These are phyloP conservation scores for Penicillium capsulatum DNA, from an alignment of 2,329 filamentous ascomycete species.

Conservation along the genomic window DNA sequence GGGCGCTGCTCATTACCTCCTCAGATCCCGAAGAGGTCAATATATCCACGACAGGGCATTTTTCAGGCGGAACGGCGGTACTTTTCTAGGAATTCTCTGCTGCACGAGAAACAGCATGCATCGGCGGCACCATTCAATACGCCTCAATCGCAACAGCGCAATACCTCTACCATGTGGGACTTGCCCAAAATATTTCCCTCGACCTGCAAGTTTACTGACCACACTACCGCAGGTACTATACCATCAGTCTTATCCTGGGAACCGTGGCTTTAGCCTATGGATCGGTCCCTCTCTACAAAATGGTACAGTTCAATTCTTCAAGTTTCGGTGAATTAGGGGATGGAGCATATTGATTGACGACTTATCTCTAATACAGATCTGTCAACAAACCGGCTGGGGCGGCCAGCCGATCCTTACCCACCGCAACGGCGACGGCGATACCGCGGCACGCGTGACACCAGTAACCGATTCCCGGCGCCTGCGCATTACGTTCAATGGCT, in stretches of 20 bases:
- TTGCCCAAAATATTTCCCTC: too few species aligned
- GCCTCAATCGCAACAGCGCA: constrained; percentile 44
- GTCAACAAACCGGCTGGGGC: constrained; percentile 66
- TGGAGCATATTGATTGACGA: neutral
- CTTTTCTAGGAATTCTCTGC: constrained; percentile 32
- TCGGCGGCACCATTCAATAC: constrained; percentile 33
- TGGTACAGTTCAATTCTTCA: constrained; percentile 43
- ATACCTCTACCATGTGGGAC: constrained; percentile 53
- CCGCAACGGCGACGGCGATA: constrained; percentile 62
- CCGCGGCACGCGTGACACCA: constrained; percentile 72
- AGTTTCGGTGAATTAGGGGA: too few species aligned
- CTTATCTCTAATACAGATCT: constrained; percentile 39
- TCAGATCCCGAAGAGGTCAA: constrained; percentile 11
- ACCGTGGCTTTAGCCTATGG: constrained; percentile 62
- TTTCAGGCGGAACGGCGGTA: constrained; percentile 26
- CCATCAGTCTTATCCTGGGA: constrained; percentile 59
- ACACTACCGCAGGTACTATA: constrained; percentile 53
- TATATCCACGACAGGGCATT: constrained; percentile 13
- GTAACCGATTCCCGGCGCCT: constrained; percentile 78
- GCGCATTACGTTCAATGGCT: constrained; percentile 92
- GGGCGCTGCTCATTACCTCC: constrained; percentile 20
- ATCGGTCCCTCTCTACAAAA: constrained; percentile 65
- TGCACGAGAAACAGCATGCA: constrained; percentile 25
- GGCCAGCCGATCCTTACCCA: constrained; percentile 85
- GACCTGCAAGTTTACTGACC: constrained; percentile 9